Evolutionary conservation across 805 yeast genomes (phyloP).

Genomic region (Jamesozyma gamospora): DNA sequence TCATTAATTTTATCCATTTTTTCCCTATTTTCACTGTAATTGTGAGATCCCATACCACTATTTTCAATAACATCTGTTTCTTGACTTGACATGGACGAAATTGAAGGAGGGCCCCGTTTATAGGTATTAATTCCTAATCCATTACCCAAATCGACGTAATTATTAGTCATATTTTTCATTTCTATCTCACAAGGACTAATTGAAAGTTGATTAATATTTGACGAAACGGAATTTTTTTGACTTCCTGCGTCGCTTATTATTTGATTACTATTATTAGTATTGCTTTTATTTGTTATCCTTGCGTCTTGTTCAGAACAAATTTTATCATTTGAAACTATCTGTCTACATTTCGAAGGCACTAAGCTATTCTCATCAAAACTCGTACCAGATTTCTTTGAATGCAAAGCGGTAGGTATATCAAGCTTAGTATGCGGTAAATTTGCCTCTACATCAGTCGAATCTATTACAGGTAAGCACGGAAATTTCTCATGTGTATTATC

Average conservation of each 20-base stretch:
- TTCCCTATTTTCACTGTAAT: constrained; percentile 8
- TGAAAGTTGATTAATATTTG: constrained; percentile 2
- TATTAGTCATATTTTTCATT: constrained; percentile 2
- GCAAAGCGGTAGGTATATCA: too few species aligned
- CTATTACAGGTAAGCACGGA: too few species aligned
- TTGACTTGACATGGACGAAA: constrained; percentile 28
- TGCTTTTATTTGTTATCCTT: too few species aligned
- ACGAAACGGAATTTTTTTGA: background rate
- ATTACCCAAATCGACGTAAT: constrained; percentile 27
- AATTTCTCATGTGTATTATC: too few species aligned
- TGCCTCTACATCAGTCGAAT: too few species aligned
- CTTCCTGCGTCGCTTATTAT: too few species aligned
- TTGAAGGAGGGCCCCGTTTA: constrained; percentile 32
- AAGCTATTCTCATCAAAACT: too few species aligned
- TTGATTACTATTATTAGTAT: too few species aligned
- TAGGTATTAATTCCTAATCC: constrained; percentile 30
- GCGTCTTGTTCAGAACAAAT: too few species aligned
- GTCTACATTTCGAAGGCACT: too few species aligned
- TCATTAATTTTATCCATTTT: constrained; percentile 17
- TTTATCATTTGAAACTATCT: too few species aligned
- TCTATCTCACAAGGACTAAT: background rate
- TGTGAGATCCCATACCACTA: constrained; percentile 3
- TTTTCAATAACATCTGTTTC: constrained; percentile 6
- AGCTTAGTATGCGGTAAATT: too few species aligned
- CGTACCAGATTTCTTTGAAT: background rate